These are phyloP conservation scores for Hawksworthiomyces lignivorus DNA, from an alignment of 2,329 filamentous ascomycete genomes.

Conservation along the genomic window DNA sequence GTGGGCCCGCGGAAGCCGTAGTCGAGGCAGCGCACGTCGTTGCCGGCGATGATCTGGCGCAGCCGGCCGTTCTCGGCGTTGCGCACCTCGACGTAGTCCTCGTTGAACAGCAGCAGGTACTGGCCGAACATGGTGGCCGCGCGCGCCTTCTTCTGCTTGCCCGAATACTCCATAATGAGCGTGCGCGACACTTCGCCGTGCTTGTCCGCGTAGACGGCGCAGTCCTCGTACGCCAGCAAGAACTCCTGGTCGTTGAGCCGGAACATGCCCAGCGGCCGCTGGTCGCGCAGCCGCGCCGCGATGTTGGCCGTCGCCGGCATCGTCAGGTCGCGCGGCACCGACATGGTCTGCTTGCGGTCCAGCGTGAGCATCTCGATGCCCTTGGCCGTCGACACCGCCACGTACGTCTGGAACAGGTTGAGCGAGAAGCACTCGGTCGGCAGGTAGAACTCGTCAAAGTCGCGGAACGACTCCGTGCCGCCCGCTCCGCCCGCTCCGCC, in stretches of 20 bases:
- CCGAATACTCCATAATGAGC: constrained; percentile 98
- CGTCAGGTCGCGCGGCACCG: constrained; percentile 73
- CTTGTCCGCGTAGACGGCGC: constrained; percentile 96
- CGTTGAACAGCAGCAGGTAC: constrained; percentile 88
- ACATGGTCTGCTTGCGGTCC: constrained; percentile 95
- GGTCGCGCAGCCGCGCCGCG: constrained; percentile 70
- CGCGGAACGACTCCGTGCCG: constrained; percentile 89
- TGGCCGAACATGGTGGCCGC: constrained; percentile 83
- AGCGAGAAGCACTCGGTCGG: constrained; percentile 90
- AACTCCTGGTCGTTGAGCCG: constrained; percentile 88
- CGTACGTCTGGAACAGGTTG: constrained; percentile 91
- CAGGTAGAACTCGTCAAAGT: constrained; percentile 98
- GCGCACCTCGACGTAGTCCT: constrained; percentile 92
- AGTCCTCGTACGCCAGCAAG: constrained; percentile 88
- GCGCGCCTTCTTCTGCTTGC: constrained; percentile 69
- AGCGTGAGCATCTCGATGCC: constrained; percentile 94
- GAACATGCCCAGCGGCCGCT: constrained; percentile 92
- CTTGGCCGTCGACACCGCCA: constrained; percentile 83
- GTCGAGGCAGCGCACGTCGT: constrained; percentile 84
- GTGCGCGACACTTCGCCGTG: constrained; percentile 90
- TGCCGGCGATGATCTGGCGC: constrained; percentile 86
- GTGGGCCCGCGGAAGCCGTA: constrained; percentile 64
- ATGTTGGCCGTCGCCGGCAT: constrained; percentile 76
- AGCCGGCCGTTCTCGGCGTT: constrained; percentile 93
- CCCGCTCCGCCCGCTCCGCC: constrained; percentile 48